Conservation (phyloP, 306 rosid genomes). For the Citrullus colocynthis region DNA sequence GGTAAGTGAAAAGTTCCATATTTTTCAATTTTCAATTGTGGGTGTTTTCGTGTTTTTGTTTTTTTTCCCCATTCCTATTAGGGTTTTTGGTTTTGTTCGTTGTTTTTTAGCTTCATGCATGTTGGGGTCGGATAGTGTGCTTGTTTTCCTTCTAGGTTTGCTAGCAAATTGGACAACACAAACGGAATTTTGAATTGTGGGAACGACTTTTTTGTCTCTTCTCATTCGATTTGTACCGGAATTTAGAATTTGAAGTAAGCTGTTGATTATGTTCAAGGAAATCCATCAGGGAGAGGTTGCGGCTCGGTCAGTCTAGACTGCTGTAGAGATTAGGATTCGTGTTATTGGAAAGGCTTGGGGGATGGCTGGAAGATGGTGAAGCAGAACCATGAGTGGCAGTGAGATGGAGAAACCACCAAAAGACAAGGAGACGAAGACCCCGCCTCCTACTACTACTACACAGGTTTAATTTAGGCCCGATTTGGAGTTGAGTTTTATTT, state of each 20-base stretch:
- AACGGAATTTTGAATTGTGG: not conserved
- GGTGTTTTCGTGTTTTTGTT: not conserved
- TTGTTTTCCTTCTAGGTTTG: not conserved
- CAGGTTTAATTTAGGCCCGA: conserved; percentile 36
- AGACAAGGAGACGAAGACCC: conserved; percentile 50
- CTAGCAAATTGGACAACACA: not conserved
- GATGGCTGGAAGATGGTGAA: conserved; percentile 20
- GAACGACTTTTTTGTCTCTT: not conserved
- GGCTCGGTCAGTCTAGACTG: not conserved
- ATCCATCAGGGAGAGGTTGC: not conserved
- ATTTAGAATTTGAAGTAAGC: not conserved
- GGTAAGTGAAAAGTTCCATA: not conserved
- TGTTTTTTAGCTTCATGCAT: not conserved
- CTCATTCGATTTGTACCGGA: not conserved
- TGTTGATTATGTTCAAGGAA: not conserved
- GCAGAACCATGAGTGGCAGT: conserved; percentile 57
- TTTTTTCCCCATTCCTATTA: not conserved
- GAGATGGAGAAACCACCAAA: conserved; percentile 78
- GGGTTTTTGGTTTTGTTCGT: not conserved
- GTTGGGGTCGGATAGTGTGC: not conserved
- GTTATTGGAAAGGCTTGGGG: conserved; percentile 45
- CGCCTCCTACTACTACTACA: conserved; percentile 38
- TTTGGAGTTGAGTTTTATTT: not conserved
- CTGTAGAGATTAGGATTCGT: conserved; percentile 12
- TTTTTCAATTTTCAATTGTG: not conserved